Base-by-base conservation (phyloP, 768 basidiomycete genomes). In the Russula brevipes region DNA sequence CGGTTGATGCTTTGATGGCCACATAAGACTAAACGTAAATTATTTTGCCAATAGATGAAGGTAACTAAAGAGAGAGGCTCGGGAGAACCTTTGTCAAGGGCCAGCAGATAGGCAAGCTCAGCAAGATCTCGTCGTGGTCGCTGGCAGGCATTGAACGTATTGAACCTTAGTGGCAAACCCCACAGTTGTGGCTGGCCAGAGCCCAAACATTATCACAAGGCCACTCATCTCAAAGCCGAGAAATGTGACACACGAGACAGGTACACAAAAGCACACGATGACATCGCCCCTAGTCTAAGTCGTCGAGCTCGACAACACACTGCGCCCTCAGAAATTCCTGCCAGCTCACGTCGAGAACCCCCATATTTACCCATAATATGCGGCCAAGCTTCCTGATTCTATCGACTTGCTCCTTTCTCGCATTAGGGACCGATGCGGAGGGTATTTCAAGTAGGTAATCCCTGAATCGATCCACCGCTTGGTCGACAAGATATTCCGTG, bases 241-340 rank as follows among this genome's bases (percentile, higher is more conserved):
- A 5, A 41, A 31, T 12, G 9, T 7, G 52, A 3, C 9, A 54
- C 17, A 36, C 19, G 41, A 41, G 4, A 9, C 38, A 12, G 5
- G 24, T 3, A 3, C 11, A 33, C n/a, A 11, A 6, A 6, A 17
- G 4, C 4, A 41, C 75, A 76, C 0, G 79, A 80, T 3, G 85
- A 85, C 0, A 14, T 39, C 19, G 16, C 69, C 76, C 11, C 33
- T n/a, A 59, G 81, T 85, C 24, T 82, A 87, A 68, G 84, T 85
- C 64, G 77, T 84, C 63, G 66, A 83, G 0, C 87, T 86, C 70
- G 74, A 80, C 42, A 35, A 60, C 19, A 45, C 19, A 53, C 51
- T 60, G 41, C 33, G 42, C 42, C 19, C 42, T 53, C 14, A 52
- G 33, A 53, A 59, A 60, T 3, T 30, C 42, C 19, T 33, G 33